Evolutionary conservation across 345 rosid species (phyloP).

Genomic region (Aquilaria yunnanensis): DNA sequence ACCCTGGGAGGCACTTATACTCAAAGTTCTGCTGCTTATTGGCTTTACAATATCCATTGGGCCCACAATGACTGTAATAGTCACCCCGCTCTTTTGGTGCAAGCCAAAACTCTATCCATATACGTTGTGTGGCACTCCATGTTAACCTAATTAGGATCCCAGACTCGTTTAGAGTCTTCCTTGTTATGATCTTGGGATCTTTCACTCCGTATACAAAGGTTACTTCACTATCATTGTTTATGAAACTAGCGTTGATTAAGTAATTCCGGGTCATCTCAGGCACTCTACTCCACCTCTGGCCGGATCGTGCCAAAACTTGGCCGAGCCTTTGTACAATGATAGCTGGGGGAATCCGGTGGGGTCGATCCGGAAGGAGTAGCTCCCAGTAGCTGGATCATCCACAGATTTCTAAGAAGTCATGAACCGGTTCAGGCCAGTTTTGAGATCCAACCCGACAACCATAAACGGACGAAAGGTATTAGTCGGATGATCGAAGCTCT

Average conservation of each 20-base stretch:
- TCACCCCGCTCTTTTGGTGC: slow-evolving; percentile 59
- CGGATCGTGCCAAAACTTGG: slow-evolving; percentile 39
- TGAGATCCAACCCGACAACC: slow-evolving; percentile 46
- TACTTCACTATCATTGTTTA: slow-evolving; percentile 24
- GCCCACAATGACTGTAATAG: slow-evolving; percentile 40
- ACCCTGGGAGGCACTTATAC: slow-evolving; percentile 56
- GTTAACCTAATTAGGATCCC: slow-evolving; percentile 33
- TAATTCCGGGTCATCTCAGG: slow-evolving; percentile 38
- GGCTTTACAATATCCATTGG: slow-evolving; percentile 33
- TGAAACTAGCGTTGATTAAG: slow-evolving; percentile 20
- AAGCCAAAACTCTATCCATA: slow-evolving; percentile 34
- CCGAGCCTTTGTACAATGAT: slow-evolving; percentile 22
- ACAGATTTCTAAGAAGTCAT: slow-evolving; percentile 44
- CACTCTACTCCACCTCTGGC: slow-evolving; percentile 50
- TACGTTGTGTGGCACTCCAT: slow-evolving; percentile 35
- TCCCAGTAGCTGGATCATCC: slow-evolving; percentile 40
- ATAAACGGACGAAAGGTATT: slow-evolving; percentile 34
- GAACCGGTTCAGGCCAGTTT: slow-evolving; percentile 19
- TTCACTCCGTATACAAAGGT: slow-evolving; percentile 18
- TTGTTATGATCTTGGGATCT: neutral
- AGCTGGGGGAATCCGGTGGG: slow-evolving; percentile 37
- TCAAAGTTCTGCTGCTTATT: slow-evolving; percentile 19
- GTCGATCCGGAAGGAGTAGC: slow-evolving; percentile 26
- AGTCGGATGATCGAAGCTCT: too few species aligned
- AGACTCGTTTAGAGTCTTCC: slow-evolving; percentile 34